Percentiles rank a stretch among this genome's conserved stretches.
phyloP scores from a whole-genome alignment of 495 filamentous ascomycete species.

The Chaetomium tenue region DNA sequence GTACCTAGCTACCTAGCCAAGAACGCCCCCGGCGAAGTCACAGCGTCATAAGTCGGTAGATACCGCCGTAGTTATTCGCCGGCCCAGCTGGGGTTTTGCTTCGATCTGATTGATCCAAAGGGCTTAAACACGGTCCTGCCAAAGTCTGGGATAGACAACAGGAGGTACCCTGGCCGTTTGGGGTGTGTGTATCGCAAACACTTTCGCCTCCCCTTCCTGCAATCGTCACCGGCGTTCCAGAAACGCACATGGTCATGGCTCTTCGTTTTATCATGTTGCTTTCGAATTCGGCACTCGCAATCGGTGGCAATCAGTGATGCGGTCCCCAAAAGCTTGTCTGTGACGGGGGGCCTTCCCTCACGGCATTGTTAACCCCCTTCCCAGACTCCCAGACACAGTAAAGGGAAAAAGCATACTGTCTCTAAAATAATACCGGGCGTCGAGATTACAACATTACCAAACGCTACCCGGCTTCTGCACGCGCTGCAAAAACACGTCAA shows the following conservation, averaged over 20 bases:
- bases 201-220: slow-evolving; percentile 6
- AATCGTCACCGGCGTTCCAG: not conserved
- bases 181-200: slow-evolving; percentile 21
- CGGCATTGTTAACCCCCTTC: not conserved
- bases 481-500: slow-evolving; percentile 19
- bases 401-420: not conserved
- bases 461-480: slow-evolving; percentile 7
- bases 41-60: not conserved
- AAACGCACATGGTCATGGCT: not conserved
- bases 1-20: not conserved
- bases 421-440: not conserved
- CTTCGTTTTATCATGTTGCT: not conserved
- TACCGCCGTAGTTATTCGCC: slow-evolving; percentile 12
- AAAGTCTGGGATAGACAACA: slow-evolving; percentile 24
- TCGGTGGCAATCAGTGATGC: not conserved
- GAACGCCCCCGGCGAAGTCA: not conserved
- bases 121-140: not conserved
- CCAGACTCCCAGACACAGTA: not conserved
- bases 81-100: slow-evolving; percentile 11
- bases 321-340: not conserved
- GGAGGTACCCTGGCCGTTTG: not conserved
- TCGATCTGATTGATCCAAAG: slow-evolving; percentile 29
- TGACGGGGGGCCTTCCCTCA: not conserved
- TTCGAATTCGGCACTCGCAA: not conserved
- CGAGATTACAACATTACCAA: not conserved